These are phyloP conservation scores for Cordyceps militaris DNA, from an alignment of 2,329 filamentous ascomycete species.

Conservation along the genomic window DNA sequence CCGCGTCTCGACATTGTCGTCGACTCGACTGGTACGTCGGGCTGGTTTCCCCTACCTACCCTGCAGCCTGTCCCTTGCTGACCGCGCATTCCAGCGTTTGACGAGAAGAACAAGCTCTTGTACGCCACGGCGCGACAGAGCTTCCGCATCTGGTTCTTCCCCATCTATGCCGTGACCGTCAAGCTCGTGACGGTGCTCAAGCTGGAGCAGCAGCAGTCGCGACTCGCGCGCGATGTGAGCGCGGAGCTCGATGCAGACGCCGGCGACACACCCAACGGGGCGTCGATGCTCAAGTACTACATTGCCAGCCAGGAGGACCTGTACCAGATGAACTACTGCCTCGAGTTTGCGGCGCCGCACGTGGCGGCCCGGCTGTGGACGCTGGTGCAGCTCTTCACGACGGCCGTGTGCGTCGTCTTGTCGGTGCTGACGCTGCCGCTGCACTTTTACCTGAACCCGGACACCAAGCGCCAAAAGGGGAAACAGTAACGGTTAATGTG, in stretches of 20 bases:
- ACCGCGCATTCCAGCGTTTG: conserved; percentile 49
- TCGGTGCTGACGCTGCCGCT: conserved; percentile 35
- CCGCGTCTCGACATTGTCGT: conserved; percentile 64
- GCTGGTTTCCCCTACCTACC: background rate
- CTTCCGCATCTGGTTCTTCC: conserved; percentile 71
- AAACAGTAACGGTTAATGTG: background rate
- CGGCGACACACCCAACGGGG: conserved; percentile 18
- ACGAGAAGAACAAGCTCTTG: conserved; percentile 57
- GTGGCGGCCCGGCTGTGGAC: conserved; percentile 49
- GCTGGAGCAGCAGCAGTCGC: conserved; percentile 41
- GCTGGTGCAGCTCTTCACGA: conserved; percentile 56
- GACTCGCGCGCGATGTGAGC: conserved; percentile 18
- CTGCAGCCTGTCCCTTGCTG: background rate
- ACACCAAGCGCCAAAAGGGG: conserved; percentile 9
- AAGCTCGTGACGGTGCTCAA: conserved; percentile 61
- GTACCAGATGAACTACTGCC: conserved; percentile 69
- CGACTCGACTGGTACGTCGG: conserved; percentile 47
- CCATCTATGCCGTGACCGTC: conserved; percentile 64
- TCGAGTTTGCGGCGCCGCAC: conserved; percentile 63
- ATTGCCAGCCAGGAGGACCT: conserved; percentile 73
- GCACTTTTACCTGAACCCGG: conserved; percentile 26
- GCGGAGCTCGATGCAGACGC: conserved; percentile 14
- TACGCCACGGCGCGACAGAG: conserved; percentile 69
- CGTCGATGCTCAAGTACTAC: conserved; percentile 44
- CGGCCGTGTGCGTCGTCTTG: conserved; percentile 56